These are phyloP conservation scores for Cryoendolithus antarcticus DNA, from an alignment of 2,329 filamentous ascomycete species.

Conservation along the genomic window DNA sequence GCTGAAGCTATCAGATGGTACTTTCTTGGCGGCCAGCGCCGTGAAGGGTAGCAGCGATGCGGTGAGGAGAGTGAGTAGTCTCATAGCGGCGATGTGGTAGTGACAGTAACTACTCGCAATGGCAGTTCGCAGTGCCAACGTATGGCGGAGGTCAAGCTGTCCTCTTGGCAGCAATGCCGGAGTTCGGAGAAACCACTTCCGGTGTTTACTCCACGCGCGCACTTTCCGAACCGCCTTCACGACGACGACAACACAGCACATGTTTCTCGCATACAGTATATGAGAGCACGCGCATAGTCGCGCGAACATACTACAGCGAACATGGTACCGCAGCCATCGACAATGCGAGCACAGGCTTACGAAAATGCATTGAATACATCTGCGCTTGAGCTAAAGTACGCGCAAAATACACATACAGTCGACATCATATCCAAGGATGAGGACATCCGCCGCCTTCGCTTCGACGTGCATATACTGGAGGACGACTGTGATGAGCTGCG, in stretches of 20 bases:
- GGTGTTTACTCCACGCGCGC: no score
- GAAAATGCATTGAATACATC: constrained; percentile 41
- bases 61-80: constrained; percentile 51
- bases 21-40: constrained; percentile 52
- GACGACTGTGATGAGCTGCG: constrained; percentile 61
- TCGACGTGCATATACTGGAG: constrained; percentile 58
- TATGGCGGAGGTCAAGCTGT: no score
- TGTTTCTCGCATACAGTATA: no score
- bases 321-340: constrained; percentile 11
- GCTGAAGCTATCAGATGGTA: constrained; percentile 51
- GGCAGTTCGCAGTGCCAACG: no score
- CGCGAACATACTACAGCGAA: constrained; percentile 7
- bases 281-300: no score
- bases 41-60: constrained; percentile 46
- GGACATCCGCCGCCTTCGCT: constrained; percentile 54
- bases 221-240: no score
- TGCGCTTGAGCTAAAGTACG: constrained; percentile 57
- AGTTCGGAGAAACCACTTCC: no score
- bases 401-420: constrained; percentile 50
- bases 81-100: constrained; percentile 39
- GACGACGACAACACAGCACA: no score
- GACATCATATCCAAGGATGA: constrained; percentile 64
- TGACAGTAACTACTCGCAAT: no score
- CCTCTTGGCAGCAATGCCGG: no score
- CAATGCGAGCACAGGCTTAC: constrained; percentile 21